These are phyloP conservation scores for Rhexocercosporidium sp. DNA, from an alignment of 2,329 filamentous ascomycete genomes.

Conservation along the genomic window DNA sequence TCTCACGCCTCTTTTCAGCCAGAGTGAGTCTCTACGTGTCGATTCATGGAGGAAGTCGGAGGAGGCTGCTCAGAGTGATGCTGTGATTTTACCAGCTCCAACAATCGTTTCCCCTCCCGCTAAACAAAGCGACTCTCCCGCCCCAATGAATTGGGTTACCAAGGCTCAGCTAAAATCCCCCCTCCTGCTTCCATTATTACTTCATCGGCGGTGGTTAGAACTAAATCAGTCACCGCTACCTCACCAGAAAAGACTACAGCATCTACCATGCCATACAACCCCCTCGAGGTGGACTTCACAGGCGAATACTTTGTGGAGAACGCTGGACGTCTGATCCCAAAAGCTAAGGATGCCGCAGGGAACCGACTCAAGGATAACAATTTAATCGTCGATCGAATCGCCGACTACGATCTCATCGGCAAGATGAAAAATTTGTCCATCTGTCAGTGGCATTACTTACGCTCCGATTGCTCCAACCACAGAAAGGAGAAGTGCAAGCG, in stretches of 20 bases:
- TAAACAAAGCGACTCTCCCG: not conserved
- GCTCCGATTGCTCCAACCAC: conserved; percentile 17
- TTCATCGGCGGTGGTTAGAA: not conserved
- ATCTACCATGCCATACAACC: not conserved
- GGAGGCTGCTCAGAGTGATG: no score
- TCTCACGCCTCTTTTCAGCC: conserved; percentile 1
- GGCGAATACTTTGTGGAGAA: conserved; percentile 2
- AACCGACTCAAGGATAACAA: not conserved
- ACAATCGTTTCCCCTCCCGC: no score
- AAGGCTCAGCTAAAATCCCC: not conserved
- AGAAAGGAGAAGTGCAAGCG: conserved; percentile 14
- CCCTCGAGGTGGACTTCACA: not conserved
- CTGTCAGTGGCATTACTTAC: conserved; percentile 13
- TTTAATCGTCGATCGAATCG: not conserved
- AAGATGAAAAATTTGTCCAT: conserved; percentile 4
- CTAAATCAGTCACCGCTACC: not conserved
- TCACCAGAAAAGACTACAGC: not conserved
- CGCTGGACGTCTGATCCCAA: conserved; percentile 8
- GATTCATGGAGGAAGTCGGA: not conserved
- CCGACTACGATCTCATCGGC: not conserved
- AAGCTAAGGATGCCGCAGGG: not conserved
- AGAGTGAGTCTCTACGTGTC: conserved; percentile 4
- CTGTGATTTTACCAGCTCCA: no score
- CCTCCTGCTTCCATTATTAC: no score
- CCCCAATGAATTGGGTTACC: not conserved